Evolutionary conservation across 176 grass and related monocot species (phyloP).

Genomic region (Hordeum vulgare): MorexV3_pseudomolecules_assembly NC_058524.1:581506260-581506759

Average conservation of each 20-base stretch:
- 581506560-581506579: slow-evolving; percentile 9
- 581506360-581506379: background rate
- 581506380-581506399: background rate
- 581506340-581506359: background rate
- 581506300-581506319: background rate
- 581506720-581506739: background rate
- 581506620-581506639: no score
- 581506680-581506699: background rate
- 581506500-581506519: background rate
- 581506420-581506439: background rate
- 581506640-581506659: background rate
- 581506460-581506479: background rate
- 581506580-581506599: background rate
- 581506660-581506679: background rate
- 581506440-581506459: background rate
- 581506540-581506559: background rate
- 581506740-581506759: no score
- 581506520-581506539: background rate
- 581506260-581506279: background rate
- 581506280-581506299: background rate
- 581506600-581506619: background rate
- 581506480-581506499: background rate
- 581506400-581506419: background rate
- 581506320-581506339: background rate
- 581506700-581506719: background rate